Conservation (phyloP, 768 basidiomycete genomes). For the Wakefieldia striispora region DNA sequence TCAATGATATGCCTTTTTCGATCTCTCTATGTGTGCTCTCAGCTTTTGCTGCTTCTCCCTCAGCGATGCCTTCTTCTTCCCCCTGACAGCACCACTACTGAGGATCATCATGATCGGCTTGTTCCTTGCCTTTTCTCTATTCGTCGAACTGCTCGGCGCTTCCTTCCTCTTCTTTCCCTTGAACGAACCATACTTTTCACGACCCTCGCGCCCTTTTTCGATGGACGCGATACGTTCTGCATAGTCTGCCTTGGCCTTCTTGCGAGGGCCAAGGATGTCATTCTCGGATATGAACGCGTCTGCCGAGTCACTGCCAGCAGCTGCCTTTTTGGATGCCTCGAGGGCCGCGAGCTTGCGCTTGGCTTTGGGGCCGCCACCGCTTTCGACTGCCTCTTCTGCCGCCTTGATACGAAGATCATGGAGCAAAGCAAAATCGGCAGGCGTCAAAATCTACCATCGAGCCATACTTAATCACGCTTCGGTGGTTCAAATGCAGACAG, state of each 20-base stretch:
- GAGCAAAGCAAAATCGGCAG: constrained; percentile 91
- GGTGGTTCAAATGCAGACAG: background rate
- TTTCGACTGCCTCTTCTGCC: constrained; percentile 66
- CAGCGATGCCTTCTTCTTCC: constrained; percentile 82
- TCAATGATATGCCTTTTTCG: constrained; percentile 49
- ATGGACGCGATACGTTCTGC: constrained; percentile 91
- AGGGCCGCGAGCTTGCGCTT: constrained; percentile 88
- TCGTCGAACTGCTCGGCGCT: constrained; percentile 80
- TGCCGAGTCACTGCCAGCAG: constrained; percentile 43
- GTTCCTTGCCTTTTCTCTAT: constrained; percentile 88
- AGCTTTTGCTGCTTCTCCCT: constrained; percentile 79
- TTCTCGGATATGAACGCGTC: constrained; percentile 74
- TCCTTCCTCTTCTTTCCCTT: constrained; percentile 93
- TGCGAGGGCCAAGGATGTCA: constrained; percentile 91
- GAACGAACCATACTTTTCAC: constrained; percentile 87
- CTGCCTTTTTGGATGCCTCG: constrained; percentile 65
- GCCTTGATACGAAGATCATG: constrained; percentile 86
- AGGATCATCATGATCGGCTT: constrained; percentile 97
- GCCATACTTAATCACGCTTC: background rate
- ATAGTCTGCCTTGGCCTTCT: constrained; percentile 91
- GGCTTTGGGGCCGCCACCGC: constrained; percentile 66
- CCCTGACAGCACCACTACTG: constrained; percentile 67
- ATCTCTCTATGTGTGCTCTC: constrained; percentile 69
- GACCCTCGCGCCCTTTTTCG: constrained; percentile 88
- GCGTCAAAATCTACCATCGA: constrained; percentile 82